A percentile compares a stretch with the other conserved stretches of the same genome.
Conservation (phyloP, 176 grass and related monocot species). For the Rhynchospora breviuscula region DNA sequence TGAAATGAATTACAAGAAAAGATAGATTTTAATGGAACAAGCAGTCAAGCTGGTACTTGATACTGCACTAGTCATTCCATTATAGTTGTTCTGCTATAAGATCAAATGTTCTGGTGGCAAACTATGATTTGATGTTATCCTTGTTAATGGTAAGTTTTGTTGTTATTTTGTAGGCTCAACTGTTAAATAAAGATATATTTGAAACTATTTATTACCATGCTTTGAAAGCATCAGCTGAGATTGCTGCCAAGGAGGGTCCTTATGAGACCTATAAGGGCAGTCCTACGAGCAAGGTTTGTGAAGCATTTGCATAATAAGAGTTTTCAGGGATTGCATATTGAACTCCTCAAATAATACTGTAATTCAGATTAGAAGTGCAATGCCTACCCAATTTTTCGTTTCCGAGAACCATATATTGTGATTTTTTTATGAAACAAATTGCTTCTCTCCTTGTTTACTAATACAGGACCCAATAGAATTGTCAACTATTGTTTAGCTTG, state of each 20-base stretch:
- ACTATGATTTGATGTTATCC: neutral
- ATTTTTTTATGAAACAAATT: neutral
- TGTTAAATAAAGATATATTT: slow-evolving; percentile 92
- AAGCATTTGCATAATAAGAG: slow-evolving; percentile 4
- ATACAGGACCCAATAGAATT: neutral
- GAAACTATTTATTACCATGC: slow-evolving; percentile 83
- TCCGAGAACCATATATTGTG: neutral
- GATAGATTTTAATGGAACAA: neutral
- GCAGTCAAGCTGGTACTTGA: neutral
- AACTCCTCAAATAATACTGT: neutral
- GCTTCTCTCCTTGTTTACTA: neutral
- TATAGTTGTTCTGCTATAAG: neutral
- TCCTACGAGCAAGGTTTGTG: slow-evolving; percentile 80
- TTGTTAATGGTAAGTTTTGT: neutral
- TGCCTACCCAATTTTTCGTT: neutral
- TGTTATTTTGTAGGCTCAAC: slow-evolving; percentile 63
- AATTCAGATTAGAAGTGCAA: neutral
- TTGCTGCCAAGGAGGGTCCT: slow-evolving; percentile 70
- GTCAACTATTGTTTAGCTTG: neutral
- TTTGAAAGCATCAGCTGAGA: slow-evolving; percentile 78
- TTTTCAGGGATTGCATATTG: neutral
- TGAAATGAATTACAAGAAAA: neutral
- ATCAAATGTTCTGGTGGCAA: neutral
- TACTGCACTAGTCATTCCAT: neutral
- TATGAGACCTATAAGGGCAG: slow-evolving; percentile 92